These are phyloP conservation scores for Parietaria judaica DNA, from an alignment of 306 rosid genomes.

Conservation along the genomic window DNA sequence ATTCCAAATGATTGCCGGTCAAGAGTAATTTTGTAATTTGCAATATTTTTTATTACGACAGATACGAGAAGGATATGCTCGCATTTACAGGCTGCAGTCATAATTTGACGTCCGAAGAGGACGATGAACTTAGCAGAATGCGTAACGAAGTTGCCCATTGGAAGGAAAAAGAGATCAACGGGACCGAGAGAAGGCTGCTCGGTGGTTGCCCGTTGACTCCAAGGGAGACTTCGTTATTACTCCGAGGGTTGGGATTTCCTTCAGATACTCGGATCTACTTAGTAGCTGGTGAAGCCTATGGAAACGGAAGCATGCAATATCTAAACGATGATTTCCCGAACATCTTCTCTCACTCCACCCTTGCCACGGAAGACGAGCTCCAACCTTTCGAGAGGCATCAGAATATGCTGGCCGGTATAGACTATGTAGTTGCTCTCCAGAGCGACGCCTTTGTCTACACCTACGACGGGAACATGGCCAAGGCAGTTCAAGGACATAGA, in stretches of 20 bases:
- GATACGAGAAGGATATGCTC: conserved; percentile 99
- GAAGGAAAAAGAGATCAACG: conserved; percentile 97
- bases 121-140: conserved; percentile 69
- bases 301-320: conserved; percentile 80
- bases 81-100: conserved; percentile 98
- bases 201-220: conserved; percentile 98
- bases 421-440: conserved; percentile 85
- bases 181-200: conserved; percentile 85
- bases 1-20: neutral
- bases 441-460: conserved; percentile 80
- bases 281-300: conserved; percentile 94
- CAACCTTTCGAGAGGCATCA: conserved; percentile 71
- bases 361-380: conserved; percentile 68
- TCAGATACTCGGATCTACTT: conserved; percentile 73
- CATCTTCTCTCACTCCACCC: conserved; percentile 75
- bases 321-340: conserved; percentile 71
- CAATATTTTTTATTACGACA: conserved; percentile 19
- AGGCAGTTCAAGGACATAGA: conserved; percentile 98
- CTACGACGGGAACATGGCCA: conserved; percentile 98
- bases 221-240: conserved; percentile 84
- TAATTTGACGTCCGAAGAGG: conserved; percentile 75
- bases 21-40: neutral
- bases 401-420: conserved; percentile 98
- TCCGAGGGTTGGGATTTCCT: conserved; percentile 76
- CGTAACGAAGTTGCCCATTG: conserved; percentile 90